Conservation (phyloP, 208 protist species). For the Willaertia magna region DNA sequence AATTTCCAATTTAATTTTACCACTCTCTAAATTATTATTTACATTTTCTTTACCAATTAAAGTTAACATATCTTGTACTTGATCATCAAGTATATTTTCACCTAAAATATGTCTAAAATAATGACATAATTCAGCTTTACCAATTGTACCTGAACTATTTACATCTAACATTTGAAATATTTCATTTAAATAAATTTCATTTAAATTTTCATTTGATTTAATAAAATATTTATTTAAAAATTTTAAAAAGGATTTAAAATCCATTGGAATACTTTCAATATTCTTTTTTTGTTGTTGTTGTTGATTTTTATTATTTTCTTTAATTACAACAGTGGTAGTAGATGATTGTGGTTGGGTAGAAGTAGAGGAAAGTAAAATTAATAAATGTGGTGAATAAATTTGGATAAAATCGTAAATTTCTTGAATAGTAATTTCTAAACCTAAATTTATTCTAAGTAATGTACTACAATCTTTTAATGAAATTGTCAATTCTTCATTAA, state of each 20-base stretch:
- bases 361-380: no score
- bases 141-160: background rate
- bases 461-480: background rate
- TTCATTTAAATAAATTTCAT: background rate
- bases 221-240: background rate
- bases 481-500: background rate
- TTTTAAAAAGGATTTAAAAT: background rate
- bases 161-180: background rate
- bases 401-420: background rate
- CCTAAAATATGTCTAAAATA: background rate
- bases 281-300: no score
- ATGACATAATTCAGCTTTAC: background rate
- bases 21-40: no score
- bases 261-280: background rate
- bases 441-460: background rate
- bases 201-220: background rate
- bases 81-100: background rate
- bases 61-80: background rate
- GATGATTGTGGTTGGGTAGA: no score
- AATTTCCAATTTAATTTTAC: no score
- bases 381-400: background rate
- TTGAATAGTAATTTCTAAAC: background rate
- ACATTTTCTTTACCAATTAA: no score
- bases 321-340: background rate
- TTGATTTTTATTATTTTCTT: background rate